Conservation (phyloP, 805 yeast genomes). For the Monosporozyma servazzii region DNA sequence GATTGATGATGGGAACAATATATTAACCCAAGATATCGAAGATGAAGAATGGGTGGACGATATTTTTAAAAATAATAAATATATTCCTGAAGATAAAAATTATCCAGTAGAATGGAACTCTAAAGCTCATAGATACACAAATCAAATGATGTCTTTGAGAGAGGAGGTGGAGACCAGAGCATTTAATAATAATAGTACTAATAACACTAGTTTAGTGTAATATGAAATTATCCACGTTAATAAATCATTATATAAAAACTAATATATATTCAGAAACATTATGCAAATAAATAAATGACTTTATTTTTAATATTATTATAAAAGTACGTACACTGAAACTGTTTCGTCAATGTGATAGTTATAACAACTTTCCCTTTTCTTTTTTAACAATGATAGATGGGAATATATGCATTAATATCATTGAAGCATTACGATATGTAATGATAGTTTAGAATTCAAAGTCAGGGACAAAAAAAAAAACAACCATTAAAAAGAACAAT, state of each 20-base stretch:
- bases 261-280: background rate
- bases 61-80: conserved; percentile 12
- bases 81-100: conserved; percentile 27
- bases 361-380: too few species aligned
- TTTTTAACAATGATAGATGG: background rate
- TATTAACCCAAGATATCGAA: background rate
- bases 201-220: background rate
- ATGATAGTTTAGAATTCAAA: background rate
- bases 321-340: background rate
- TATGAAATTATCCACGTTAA: background rate
- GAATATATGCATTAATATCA: background rate
- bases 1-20: background rate
- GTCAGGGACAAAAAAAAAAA: background rate
- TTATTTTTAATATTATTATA: too few species aligned
- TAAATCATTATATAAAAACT: background rate
- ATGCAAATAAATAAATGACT: too few species aligned
- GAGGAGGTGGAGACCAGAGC: conserved; percentile 3
- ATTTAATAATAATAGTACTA: background rate
- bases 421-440: background rate
- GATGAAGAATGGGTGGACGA: conserved; percentile 22
- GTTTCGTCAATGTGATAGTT: too few species aligned
- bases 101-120: conserved; percentile 29
- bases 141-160: conserved; percentile 18
- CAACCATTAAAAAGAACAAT: background rate
- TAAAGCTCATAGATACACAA: conserved; percentile 21